Conservation (phyloP, 495 filamentous ascomycete genomes). For the Pyrenopolyporus hunteri region DNA sequence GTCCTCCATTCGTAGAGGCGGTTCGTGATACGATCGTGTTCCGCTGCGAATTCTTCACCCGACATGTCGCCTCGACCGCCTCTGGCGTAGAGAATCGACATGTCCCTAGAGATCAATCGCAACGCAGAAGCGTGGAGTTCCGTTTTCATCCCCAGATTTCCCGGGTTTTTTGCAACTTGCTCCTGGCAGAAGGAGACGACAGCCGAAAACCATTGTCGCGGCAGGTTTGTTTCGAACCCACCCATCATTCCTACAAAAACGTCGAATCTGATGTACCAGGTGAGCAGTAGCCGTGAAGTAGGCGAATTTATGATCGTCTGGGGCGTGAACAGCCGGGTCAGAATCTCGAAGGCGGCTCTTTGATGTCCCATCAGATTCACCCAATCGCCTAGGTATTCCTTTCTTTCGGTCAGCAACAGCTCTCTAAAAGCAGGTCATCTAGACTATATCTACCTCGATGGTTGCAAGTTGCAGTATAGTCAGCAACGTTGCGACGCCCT, state of each 20-base stretch:
- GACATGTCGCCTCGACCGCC: constrained; percentile 66
- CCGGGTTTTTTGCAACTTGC: constrained; percentile 64
- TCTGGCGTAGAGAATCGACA: constrained; percentile 78
- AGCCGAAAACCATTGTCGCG: constrained; percentile 79
- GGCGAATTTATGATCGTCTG: constrained; percentile 73
- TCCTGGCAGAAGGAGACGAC: constrained; percentile 66
- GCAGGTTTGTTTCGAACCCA: constrained; percentile 73
- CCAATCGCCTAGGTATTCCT: constrained; percentile 97
- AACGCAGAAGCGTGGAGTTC: constrained; percentile 67
- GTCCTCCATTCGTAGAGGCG: constrained; percentile 62
- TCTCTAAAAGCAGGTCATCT: background rate
- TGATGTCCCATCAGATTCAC: constrained; percentile 90
- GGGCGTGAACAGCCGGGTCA: constrained; percentile 78
- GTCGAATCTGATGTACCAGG: constrained; percentile 92
- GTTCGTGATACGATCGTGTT: constrained; percentile 63
- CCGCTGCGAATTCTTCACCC: constrained; percentile 65
- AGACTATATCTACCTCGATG: constrained; percentile 73
- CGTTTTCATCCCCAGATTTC: constrained; percentile 67
- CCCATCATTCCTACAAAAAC: constrained; percentile 83
- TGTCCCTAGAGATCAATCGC: constrained; percentile 78
- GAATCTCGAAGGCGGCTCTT: constrained; percentile 81
- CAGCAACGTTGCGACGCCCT: constrained; percentile 76
- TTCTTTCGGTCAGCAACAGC: constrained; percentile 39
- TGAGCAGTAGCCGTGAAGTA: constrained; percentile 71
- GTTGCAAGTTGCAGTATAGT: constrained; percentile 92